Evolutionary conservation across 495 filamentous ascomycete species (phyloP).

Genomic region (Annulohypoxylon maeteangense): DNA sequence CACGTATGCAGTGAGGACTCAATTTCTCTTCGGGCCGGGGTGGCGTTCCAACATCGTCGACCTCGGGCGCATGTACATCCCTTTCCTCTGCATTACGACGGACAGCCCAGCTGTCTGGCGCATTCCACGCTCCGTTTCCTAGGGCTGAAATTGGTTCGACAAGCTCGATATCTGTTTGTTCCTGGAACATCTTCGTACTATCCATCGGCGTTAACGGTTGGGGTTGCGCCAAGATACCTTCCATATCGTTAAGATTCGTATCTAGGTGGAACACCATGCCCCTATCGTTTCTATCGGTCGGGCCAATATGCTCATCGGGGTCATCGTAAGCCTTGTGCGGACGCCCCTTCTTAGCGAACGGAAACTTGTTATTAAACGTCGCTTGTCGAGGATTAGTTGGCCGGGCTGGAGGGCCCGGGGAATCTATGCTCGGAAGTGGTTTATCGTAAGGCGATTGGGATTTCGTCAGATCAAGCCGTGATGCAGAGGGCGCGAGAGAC

Average conservation of each 20-base stretch:
- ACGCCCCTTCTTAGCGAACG: constrained; percentile 60
- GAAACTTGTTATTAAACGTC: constrained; percentile 68
- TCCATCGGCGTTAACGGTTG: constrained; percentile 70
- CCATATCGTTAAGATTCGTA: constrained; percentile 84
- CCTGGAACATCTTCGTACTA: constrained; percentile 59
- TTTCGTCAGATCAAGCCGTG: constrained; percentile 63
- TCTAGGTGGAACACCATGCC: constrained; percentile 74
- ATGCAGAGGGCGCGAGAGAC: constrained; percentile 61
- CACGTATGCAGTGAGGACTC: constrained; percentile 86
- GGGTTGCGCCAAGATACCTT: constrained; percentile 80
- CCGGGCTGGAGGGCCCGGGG: constrained; percentile 27
- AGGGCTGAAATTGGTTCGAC: constrained; percentile 48
- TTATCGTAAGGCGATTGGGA: constrained; percentile 54
- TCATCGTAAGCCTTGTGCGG: constrained; percentile 53
- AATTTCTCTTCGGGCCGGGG: constrained; percentile 73
- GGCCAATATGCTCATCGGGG: constrained; percentile 58
- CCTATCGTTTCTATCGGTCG: constrained; percentile 55
- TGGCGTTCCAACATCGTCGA: constrained; percentile 70
- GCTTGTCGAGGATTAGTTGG: constrained; percentile 60
- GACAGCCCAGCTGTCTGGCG: constrained; percentile 93
- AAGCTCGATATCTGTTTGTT: constrained; percentile 56
- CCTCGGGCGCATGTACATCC: constrained; percentile 54
- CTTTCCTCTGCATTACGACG: constrained; percentile 72
- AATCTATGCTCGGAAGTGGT: constrained; percentile 53
- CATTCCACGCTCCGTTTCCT: constrained; percentile 74